phyloP scores from a whole-genome alignment of 2,329 filamentous ascomycete genomes.

The Fusarium sp. region DNA sequence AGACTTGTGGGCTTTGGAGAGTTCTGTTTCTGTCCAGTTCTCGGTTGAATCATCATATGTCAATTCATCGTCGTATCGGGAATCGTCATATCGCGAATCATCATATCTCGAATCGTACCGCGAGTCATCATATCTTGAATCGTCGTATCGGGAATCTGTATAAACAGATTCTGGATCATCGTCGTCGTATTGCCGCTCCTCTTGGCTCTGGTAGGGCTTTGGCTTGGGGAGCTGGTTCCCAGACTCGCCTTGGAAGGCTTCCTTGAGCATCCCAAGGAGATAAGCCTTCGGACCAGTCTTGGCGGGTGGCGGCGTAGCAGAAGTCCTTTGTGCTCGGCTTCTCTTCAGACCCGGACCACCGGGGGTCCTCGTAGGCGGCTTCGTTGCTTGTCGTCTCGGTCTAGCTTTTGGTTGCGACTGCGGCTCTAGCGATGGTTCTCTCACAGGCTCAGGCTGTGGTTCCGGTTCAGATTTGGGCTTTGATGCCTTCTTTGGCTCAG shows the following conservation, averaged over 20 bases:
- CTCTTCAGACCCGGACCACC: slow-evolving; percentile 64
- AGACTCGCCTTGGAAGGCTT: slow-evolving; percentile 76
- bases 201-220: slow-evolving; percentile 65
- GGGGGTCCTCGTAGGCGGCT: slow-evolving; percentile 30
- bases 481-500: background rate
- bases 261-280: slow-evolving; percentile 72
- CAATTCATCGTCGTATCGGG: slow-evolving; percentile 42
- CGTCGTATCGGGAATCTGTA: slow-evolving; percentile 41
- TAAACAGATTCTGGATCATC: slow-evolving; percentile 47
- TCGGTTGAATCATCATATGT: slow-evolving; percentile 43
- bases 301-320: slow-evolving; percentile 60
- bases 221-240: slow-evolving; percentile 62
- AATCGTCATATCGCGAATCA: slow-evolving; percentile 33
- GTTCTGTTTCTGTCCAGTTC: slow-evolving; percentile 48
- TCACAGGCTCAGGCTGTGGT: slow-evolving; percentile 22
- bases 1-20: slow-evolving; percentile 37
- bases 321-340: slow-evolving; percentile 68
- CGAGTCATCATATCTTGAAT: slow-evolving; percentile 37
- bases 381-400: slow-evolving; percentile 41
- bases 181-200: slow-evolving; percentile 56
- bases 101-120: slow-evolving; percentile 34
- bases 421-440: slow-evolving; percentile 31
- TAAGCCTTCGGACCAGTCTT: slow-evolving; percentile 65
- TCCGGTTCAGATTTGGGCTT: slow-evolving; percentile 4
- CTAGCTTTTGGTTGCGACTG: slow-evolving; percentile 31